Evolutionary conservation across 768 basidiomycete species (phyloP).

Genomic region (Mycena latifolia): DNA sequence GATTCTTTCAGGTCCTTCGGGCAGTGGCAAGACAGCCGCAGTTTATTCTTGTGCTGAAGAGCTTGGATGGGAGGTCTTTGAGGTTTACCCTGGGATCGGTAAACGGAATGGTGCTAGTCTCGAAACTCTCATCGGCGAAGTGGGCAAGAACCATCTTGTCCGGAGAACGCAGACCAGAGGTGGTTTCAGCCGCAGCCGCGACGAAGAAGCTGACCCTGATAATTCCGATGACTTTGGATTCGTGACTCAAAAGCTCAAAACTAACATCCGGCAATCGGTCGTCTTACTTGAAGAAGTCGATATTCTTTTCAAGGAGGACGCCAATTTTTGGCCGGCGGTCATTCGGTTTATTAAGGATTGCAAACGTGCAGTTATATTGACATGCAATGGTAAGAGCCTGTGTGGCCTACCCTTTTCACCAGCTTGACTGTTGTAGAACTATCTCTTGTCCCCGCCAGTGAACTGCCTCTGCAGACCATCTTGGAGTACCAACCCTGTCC

Average conservation of each 20-base stretch:
- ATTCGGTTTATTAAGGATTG: constrained; percentile 86
- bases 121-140: constrained; percentile 88
- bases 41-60: constrained; percentile 96
- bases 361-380: constrained; percentile 90
- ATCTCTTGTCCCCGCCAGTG: constrained; percentile 74
- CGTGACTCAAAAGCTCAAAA: constrained; percentile 37
- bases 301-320: constrained; percentile 89
- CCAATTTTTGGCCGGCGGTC: constrained; percentile 88
- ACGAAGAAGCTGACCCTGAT: constrained; percentile 27
- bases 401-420: background rate
- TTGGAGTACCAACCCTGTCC: constrained; percentile 75
- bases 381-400: constrained; percentile 86
- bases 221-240: constrained; percentile 41
- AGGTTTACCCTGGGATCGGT: constrained; percentile 97
- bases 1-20: constrained; percentile 84
- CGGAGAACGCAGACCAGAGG: constrained; percentile 45
- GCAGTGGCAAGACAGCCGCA: constrained; percentile 91
- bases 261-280: constrained; percentile 75
- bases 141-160: constrained; percentile 93
- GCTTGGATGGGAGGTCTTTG: constrained; percentile 96
- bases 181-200: constrained; percentile 16
- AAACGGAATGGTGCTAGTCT: constrained; percentile 85
- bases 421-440: constrained; percentile 65
- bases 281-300: constrained; percentile 97
- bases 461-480: constrained; percentile 83